Percentiles rank a stretch among this genome's conserved stretches.
Conservation (phyloP, 2,329 filamentous ascomycete species). For the Fusarium neocosmosporiellum region DNA sequence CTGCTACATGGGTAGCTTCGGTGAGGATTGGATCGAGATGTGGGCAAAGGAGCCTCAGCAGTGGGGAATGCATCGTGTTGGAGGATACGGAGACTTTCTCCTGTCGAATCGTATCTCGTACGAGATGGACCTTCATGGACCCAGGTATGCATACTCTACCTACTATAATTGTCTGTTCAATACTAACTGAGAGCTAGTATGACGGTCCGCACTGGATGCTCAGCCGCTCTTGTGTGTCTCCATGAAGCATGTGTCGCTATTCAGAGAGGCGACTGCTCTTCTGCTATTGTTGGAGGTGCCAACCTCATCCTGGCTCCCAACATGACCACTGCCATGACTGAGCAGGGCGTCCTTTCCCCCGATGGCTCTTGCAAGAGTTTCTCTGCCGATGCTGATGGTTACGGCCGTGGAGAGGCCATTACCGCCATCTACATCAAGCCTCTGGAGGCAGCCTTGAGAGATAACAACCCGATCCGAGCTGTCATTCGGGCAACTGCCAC, state of each 20-base stretch:
- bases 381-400: constrained; percentile 57
- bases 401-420: constrained; percentile 59
- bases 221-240: constrained; percentile 45
- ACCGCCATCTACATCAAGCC: constrained; percentile 56
- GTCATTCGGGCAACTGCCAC: constrained; percentile 24
- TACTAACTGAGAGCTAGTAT: constrained; percentile 34
- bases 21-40: constrained; percentile 47
- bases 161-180: not conserved
- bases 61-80: constrained; percentile 35
- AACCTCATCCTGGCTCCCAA: constrained; percentile 48
- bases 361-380: constrained; percentile 46
- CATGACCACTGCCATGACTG: constrained; percentile 34
- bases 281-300: constrained; percentile 48
- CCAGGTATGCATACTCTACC: constrained; percentile 46
- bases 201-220: constrained; percentile 51
- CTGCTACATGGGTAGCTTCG: constrained; percentile 49
- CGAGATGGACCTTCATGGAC: constrained; percentile 59
- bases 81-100: constrained; percentile 39
- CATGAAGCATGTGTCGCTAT: constrained; percentile 48
- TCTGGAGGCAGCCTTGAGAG: constrained; percentile 55
- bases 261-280: constrained; percentile 37
- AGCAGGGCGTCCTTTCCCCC: constrained; percentile 43
- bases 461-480: constrained; percentile 53
- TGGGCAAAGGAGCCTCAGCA: constrained; percentile 35
- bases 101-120: constrained; percentile 48